These are phyloP conservation scores for Candolleomyces eurysporus DNA, from an alignment of 768 basidiomycete genomes.

Conservation along the genomic window DNA sequence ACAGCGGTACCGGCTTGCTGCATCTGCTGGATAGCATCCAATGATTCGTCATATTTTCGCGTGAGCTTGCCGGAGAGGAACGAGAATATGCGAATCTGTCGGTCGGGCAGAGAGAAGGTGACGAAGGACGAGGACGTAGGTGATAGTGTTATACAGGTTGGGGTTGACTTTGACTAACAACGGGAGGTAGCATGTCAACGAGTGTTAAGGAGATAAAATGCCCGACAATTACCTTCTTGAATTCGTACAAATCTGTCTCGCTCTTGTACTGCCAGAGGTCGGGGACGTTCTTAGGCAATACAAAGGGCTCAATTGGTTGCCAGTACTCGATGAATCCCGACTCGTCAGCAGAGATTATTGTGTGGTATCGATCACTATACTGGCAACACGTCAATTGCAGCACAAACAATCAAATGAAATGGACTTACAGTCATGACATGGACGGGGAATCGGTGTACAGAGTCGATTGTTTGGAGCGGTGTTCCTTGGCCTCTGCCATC, in stretches of 20 bases:
- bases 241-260: conserved; percentile 92
- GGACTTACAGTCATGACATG: conserved; percentile 77
- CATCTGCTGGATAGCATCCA: conserved; percentile 94
- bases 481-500: conserved; percentile 86
- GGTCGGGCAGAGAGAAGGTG: conserved; percentile 90
- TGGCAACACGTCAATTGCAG: conserved; percentile 26
- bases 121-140: conserved; percentile 88
- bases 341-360: conserved; percentile 92
- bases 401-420: background rate
- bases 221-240: conserved; percentile 80
- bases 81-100: conserved; percentile 91
- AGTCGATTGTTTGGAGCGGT: conserved; percentile 73
- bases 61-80: conserved; percentile 87
- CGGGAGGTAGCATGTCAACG: background rate
- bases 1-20: conserved; percentile 96
- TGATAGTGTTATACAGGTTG: conserved; percentile 89
- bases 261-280: conserved; percentile 90
- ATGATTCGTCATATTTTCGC: conserved; percentile 93
- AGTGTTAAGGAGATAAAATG: background rate
- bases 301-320: conserved; percentile 89
- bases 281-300: conserved; percentile 69
- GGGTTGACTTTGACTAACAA: conserved; percentile 80
- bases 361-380: conserved; percentile 91
- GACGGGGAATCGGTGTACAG: conserved; percentile 84
- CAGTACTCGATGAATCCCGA: conserved; percentile 96